A percentile compares a stretch with the other conserved stretches of the same genome.
Evolutionary conservation across 768 basidiomycete species (phyloP).

Genomic region (Tephrocybe sp.): DNA sequence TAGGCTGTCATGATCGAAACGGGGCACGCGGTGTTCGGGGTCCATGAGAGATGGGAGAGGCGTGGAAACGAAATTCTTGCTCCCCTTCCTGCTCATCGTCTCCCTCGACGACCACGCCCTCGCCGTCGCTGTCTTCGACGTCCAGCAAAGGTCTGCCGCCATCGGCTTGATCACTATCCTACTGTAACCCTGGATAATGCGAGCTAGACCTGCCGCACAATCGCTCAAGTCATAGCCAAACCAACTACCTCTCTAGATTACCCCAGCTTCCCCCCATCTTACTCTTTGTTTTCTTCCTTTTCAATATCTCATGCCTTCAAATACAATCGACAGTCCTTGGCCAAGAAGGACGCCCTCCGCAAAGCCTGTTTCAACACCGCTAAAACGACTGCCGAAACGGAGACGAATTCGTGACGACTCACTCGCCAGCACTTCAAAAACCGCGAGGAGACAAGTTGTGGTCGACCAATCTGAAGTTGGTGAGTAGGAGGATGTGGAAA

Average conservation of each 20-base stretch:
- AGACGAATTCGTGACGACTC: constrained; percentile 21
- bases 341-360: constrained; percentile 38
- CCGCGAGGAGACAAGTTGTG: constrained; percentile 34
- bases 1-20: constrained; percentile 2
- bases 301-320: constrained; percentile 33
- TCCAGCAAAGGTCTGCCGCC: constrained; percentile 13
- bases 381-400: constrained; percentile 29
- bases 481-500: constrained; percentile 14
- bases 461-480: constrained; percentile 34
- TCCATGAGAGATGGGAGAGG: constrained; percentile 20
- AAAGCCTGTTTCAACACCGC: constrained; percentile 12
- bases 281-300: constrained; percentile 8
- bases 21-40: constrained; percentile 16
- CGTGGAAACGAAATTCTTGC: constrained; percentile 19
- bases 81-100: constrained; percentile 20
- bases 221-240: constrained; percentile 17
- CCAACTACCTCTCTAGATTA: constrained; percentile 18
- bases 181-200: constrained; percentile 29
- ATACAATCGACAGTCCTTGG: constrained; percentile 37
- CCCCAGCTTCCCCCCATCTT: constrained; percentile 22
- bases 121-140: constrained; percentile 16
- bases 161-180: constrained; percentile 3
- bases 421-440: constrained; percentile 24
- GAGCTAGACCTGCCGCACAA: constrained; percentile 27
- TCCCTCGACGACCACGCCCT: constrained; percentile 20